Evolutionary conservation across 805 yeast species (phyloP), one percentile per base, ranked within the genome.

Genomic region (Nakazawaea wyomingensis): DNA sequence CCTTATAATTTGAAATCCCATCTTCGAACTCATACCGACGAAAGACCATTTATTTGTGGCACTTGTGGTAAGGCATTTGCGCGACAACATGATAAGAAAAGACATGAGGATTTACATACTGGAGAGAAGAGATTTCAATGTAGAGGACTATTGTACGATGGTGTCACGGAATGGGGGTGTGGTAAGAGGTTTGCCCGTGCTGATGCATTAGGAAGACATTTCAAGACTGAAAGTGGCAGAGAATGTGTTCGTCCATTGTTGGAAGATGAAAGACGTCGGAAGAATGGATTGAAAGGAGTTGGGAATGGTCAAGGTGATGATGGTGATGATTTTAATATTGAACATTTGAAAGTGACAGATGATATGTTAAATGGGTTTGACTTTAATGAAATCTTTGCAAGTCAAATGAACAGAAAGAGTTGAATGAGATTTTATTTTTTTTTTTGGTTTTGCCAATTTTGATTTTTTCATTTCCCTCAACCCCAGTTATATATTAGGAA

Each of bases 1-100:
- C 96, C 96, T 0, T 93, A 93, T 61, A 93, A 93, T 57, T 68
- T 91, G 51, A 87, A 91, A 52, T 86, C 96, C 0, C 99, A 91
- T 63, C 66, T 85, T 56, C 69, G 96, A 46, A 91, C 98, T 0
- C 99, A 86, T 59, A 85, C 95, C 0, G 84, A 84, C 56, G 95
- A 85, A 55, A 65, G 89, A 41, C 95, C 93, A 5, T 85, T 77
- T 54, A 69, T 77, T 6, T 85, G 95, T 61, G 66, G 73, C 11
- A 70, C 76, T 3, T 85, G 95, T 63, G 88, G 87, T 4, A 85
- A 85, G 58, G 85, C 90, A 1, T 85, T 85, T 68, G 90, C 90
- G 5, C 64, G 93, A 46, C 82, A 80, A 44, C 93, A 85, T 54
- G 93, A 85, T 58, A 65, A 82, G 46, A 82, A 80, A 55, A 68